These are phyloP conservation scores for Botryotinia globosa DNA, from an alignment of 2,329 filamentous ascomycete genomes.

Conservation along the genomic window DNA sequence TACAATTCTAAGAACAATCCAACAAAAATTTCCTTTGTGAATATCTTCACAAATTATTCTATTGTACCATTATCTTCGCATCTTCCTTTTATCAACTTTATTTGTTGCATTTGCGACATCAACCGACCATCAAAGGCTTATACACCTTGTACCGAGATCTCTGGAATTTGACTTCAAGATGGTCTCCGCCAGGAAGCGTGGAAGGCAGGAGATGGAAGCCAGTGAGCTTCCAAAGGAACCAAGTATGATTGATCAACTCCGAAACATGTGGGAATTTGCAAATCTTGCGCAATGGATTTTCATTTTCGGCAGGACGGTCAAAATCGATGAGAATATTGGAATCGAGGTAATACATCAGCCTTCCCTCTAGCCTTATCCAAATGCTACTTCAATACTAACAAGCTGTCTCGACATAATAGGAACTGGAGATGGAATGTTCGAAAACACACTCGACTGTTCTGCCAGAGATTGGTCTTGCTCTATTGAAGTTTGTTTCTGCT, in stretches of 20 bases:
- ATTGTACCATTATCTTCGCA: background rate
- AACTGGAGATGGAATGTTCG: conserved; percentile 84
- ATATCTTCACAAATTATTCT: conserved; percentile 2
- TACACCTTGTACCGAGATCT: background rate
- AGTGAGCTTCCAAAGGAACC: conserved; percentile 36
- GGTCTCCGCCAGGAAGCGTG: conserved; percentile 50
- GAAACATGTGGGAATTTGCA: conserved; percentile 95
- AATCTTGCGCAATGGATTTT: conserved; percentile 91
- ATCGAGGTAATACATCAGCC: conserved; percentile 67
- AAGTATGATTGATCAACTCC: conserved; percentile 61
- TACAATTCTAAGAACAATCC: background rate
- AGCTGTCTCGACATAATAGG: conserved; percentile 50
- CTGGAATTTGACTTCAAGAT: conserved; percentile 36
- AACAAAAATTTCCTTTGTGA: background rate
- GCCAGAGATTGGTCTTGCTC: conserved; percentile 75
- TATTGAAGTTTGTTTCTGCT: conserved; percentile 91
- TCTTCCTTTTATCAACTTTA: conserved; percentile 10
- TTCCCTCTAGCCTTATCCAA: conserved; percentile 10
- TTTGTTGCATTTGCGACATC: conserved; percentile 9
- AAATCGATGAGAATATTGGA: conserved; percentile 83
- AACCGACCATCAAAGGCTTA: conserved; percentile 16
- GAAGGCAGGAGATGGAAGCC: conserved; percentile 45
- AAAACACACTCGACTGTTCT: conserved; percentile 74
- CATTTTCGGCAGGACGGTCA: conserved; percentile 83
- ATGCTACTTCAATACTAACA: background rate